Conservation (phyloP, 2,329 filamentous ascomycete genomes). For the Pseudomassariella vexata region DNA sequence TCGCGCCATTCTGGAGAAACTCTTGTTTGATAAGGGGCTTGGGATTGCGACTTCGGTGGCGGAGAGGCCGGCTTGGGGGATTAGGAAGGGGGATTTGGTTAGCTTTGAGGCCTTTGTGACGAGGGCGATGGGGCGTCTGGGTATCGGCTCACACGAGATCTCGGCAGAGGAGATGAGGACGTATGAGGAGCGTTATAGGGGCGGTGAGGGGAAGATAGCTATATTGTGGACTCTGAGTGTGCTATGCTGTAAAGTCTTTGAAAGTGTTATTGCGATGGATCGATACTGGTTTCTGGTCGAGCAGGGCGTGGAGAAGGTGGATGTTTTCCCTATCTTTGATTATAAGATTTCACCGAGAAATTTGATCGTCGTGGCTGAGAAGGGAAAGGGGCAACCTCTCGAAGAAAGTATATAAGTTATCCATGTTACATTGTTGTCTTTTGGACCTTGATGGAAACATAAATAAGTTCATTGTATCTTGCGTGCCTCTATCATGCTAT, state of each 20-base stretch:
- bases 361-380: conserved; percentile 21
- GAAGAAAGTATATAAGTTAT: neutral
- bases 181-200: conserved; percentile 19
- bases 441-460: too few species aligned
- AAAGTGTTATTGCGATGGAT: conserved; percentile 25
- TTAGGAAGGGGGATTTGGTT: conserved; percentile 20
- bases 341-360: conserved; percentile 19
- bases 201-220: conserved; percentile 18
- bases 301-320: conserved; percentile 12
- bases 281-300: conserved; percentile 24
- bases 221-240: conserved; percentile 26
- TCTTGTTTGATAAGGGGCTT: conserved; percentile 19
- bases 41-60: conserved; percentile 7
- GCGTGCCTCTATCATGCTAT: too few species aligned
- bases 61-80: conserved; percentile 21
- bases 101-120: conserved; percentile 19
- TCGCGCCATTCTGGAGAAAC: conserved; percentile 20
- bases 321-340: conserved; percentile 21
- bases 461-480: too few species aligned
- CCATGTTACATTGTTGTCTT: neutral
- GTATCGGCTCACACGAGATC: conserved; percentile 11
- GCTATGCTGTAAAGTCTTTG: conserved; percentile 25
- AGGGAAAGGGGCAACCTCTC: too few species aligned
- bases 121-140: conserved; percentile 18
- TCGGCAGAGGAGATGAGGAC: conserved; percentile 12